Conservation (phyloP, 805 yeast genomes). For the Kodamaea laetipori region DNA sequence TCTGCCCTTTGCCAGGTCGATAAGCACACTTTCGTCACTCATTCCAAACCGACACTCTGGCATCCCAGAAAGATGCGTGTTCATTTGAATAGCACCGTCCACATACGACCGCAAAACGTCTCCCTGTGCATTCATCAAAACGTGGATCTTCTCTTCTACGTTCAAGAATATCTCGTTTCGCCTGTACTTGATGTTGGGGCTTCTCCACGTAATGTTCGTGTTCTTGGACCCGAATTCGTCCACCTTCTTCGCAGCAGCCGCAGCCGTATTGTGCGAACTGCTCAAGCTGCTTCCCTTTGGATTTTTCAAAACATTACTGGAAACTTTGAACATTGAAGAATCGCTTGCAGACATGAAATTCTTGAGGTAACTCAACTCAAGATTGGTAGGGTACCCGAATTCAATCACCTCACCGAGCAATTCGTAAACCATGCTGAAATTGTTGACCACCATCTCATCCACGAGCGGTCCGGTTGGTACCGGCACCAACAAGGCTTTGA, state of each 20-base stretch:
- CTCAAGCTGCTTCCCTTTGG: conserved; percentile 3
- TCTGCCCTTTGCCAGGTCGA: conserved; percentile 14
- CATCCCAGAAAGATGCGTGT: conserved; percentile 74
- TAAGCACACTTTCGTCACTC: conserved; percentile 48
- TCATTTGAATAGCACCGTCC: conserved; percentile 72
- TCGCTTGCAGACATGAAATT: conserved; percentile 20
- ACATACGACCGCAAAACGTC: conserved; percentile 68
- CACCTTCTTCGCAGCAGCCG: conserved; percentile 4
- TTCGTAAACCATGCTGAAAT: conserved; percentile 73
- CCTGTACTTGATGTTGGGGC: conserved; percentile 69
- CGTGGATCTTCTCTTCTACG: conserved; percentile 72
- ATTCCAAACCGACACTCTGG: conserved; percentile 84
- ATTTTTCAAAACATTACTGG: conserved; percentile 12
- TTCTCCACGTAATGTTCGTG: conserved; percentile 63
- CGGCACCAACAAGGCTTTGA: conserved; percentile 35
- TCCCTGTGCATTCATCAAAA: conserved; percentile 67
- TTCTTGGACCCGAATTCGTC: conserved; percentile 13
- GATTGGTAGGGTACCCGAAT: conserved; percentile 73
- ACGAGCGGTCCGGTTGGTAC: conserved; percentile 18
- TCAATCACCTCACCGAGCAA: conserved; percentile 74
- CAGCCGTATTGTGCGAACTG: conserved; percentile 8
- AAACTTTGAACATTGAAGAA: conserved; percentile 20
- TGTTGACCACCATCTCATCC: conserved; percentile 54
- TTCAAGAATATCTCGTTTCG: conserved; percentile 79
- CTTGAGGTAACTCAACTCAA: conserved; percentile 48